phyloP scores from a whole-genome alignment of 2,329 filamentous ascomycete species.

The Trematosphaeria pertusa region DNA sequence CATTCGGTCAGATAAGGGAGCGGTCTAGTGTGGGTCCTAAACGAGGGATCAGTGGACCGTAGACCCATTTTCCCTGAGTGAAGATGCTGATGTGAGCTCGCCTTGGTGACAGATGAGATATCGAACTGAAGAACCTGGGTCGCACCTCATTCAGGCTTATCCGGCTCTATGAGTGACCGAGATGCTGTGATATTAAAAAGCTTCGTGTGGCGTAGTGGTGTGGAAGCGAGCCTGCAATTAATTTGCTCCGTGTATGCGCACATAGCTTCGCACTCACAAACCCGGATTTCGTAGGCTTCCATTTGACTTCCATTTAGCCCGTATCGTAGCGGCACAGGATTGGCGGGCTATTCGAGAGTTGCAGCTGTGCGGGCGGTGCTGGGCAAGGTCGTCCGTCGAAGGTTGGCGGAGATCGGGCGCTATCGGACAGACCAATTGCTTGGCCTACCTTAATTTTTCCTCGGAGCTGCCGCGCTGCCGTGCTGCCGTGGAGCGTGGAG shows the following conservation, averaged over 20 bases:
- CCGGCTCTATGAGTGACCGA: too few species aligned
- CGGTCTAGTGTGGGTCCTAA: too few species aligned
- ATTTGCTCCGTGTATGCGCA: conserved; percentile 7
- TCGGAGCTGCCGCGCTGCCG: conserved; percentile 15
- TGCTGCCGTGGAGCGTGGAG: too few species aligned
- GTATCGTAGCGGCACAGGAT: conserved; percentile 4
- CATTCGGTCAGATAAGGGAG: too few species aligned
- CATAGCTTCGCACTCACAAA: conserved; percentile 3
- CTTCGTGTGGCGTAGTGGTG: conserved; percentile 9
- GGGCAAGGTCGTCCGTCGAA: conserved; percentile 5
- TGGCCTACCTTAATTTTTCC: conserved; percentile 43
- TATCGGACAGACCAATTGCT: conserved; percentile 36
- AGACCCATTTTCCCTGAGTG: background rate
- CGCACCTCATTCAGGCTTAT: too few species aligned
- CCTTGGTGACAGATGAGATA: background rate
- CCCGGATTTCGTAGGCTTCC: conserved; percentile 14
- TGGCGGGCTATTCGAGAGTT: conserved; percentile 10
- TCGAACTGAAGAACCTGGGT: too few species aligned
- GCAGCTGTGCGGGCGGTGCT: conserved; percentile 2
- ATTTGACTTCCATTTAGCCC: conserved; percentile 11
- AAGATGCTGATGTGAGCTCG: conserved; percentile 13
- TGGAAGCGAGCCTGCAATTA: conserved; percentile 16
- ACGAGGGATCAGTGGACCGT: too few species aligned
- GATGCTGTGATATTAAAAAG: conserved; percentile 15
- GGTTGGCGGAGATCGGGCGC: conserved; percentile 23